phyloP scores from a whole-genome alignment of 805 yeast species.

The Starmera caribaea region DNA sequence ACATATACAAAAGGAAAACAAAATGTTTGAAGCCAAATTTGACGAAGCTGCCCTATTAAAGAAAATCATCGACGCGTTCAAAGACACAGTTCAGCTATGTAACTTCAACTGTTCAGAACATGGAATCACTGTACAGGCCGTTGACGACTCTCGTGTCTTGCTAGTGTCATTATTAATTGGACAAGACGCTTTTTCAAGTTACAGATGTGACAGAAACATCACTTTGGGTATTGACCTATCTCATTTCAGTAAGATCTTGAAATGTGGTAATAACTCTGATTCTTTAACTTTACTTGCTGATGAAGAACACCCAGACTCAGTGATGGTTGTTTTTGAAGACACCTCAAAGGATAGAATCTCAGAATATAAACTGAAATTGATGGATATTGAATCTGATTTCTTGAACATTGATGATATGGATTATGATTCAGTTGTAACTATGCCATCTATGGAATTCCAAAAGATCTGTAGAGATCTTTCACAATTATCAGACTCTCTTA shows the following conservation, averaged over 20 bases:
- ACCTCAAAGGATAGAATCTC: slow-evolving; percentile 83
- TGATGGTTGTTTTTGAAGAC: slow-evolving; percentile 82
- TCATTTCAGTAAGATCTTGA: slow-evolving; percentile 79
- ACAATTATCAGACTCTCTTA: slow-evolving; percentile 79
- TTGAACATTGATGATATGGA: slow-evolving; percentile 91
- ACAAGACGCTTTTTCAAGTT: slow-evolving; percentile 78
- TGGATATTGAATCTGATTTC: slow-evolving; percentile 95
- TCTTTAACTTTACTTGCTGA: slow-evolving; percentile 72
- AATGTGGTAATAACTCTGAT: slow-evolving; percentile 87
- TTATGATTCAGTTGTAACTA: slow-evolving; percentile 72
- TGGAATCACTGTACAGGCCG: slow-evolving; percentile 95
- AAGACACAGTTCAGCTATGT: slow-evolving; percentile 90
- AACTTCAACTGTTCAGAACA: slow-evolving; percentile 94
- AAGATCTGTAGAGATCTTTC: slow-evolving; percentile 83
- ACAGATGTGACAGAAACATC: slow-evolving; percentile 90
- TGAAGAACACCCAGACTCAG: slow-evolving; percentile 76
- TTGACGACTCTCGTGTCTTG: slow-evolving; percentile 93
- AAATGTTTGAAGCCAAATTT: slow-evolving; percentile 95
- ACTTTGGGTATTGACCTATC: slow-evolving; percentile 87
- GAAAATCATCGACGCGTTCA: slow-evolving; percentile 87
- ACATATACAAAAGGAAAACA: slow-evolving; percentile 3
- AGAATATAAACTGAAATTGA: slow-evolving; percentile 82
- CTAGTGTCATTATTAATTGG: slow-evolving; percentile 84
- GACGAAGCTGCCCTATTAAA: slow-evolving; percentile 88
- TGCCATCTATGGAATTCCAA: slow-evolving; percentile 86